Base-by-base conservation (phyloP, 2,329 filamentous ascomycete species). In the Pyrenophora teres region DNA sequence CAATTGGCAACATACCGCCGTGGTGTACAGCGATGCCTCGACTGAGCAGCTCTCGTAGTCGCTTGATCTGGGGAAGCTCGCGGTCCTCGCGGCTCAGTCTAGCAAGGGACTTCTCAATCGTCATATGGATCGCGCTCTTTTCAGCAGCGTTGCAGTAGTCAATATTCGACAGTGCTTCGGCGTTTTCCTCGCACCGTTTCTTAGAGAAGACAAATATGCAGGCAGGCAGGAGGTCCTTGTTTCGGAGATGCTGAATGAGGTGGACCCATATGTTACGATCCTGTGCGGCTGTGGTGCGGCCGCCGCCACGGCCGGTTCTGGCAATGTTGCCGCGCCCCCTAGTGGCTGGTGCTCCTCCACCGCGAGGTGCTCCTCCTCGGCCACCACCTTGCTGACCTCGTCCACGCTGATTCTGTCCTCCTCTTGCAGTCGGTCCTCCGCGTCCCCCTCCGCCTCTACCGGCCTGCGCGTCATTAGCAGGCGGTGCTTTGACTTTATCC, bases 201-300 rank as follows among this genome's bases (percentile, higher is more conserved):
- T 97, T 99, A 2, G 94, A 99, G 74, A 99, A 99, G 49, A 99
- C 93, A 69, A 99, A 99, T 61, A 99, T 96, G 72, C 93, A 97
- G 7, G 89, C 91, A 0, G 94, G 94, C 3, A 99, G 83, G 3
- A 99, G 81, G 41, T 85, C 90, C 45, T 92, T 85, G 73, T 96
- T 96, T 65, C 87, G 90, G 46, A 99, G 80, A 74, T 90, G 92
- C 67, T 96, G 90, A 2, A 99, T 92, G 33, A 99, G 83, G 68
- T 97, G 90, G 31, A 97, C 93, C 94, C 94, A 99, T 6, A 97
- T 82, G 56, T 92, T 97, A 71, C 92, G 92, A 76, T 99, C 94
- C 73, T 99, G 94, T 0, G 92, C 92, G 52, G 89, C 91, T 18
- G 90, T 94, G 0, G 92, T 90, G 64, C 92, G 87, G 3, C 92